Evolutionary conservation across 495 filamentous ascomycete genomes (phyloP), one percentile per base, ranked within the genome.

Genomic region (Tuber microsphaerosporum): DNA sequence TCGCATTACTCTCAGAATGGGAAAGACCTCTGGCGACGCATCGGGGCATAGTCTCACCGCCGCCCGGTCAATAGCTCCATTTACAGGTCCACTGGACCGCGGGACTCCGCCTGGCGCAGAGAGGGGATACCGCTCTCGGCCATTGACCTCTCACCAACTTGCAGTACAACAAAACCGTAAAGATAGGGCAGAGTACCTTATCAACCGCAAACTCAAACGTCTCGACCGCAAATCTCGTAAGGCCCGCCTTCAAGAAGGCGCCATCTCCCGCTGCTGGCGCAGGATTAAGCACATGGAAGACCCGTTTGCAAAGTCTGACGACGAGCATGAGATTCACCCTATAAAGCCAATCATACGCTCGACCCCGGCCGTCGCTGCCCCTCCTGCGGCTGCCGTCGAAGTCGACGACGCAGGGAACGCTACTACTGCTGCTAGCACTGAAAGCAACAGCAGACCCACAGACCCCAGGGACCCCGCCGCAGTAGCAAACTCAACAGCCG

Each of bases 81-180:
- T 34, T 79, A 82, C 65, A 84, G 87, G 77, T 83, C 26, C 26
- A 1, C 87, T 9, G 74, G 82, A 85, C 85, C 39, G 61, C 48
- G 77, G 87, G 84, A 76, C 81, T 82, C 42, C 83, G 88, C 56
- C 88, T 88, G 78, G 84, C 86, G 73, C 84, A 85, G 73, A 84
- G 86, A 70, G 85, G 85, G 71, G 88, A 87, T 51, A 75, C 71
- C 83, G 84, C 72, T 89, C 91, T 5, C 89, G 95, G 41, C 94
- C 94, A 6, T 88, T 97, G 31, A 99, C 95, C 1, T 91, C 93
- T 16, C 95, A 99, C 83, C 95, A 99, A 81, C 86, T 97, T 43
- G 95, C 94, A 12, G 92, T 98, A 6, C 93, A 97, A 79, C 89
- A 91, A 70, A 97, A 97, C 82, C 88, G 96, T 14, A 92, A 90